Conservation (phyloP, 2,329 filamentous ascomycete species). For the Calonectria pseudoturangicola region DNA sequence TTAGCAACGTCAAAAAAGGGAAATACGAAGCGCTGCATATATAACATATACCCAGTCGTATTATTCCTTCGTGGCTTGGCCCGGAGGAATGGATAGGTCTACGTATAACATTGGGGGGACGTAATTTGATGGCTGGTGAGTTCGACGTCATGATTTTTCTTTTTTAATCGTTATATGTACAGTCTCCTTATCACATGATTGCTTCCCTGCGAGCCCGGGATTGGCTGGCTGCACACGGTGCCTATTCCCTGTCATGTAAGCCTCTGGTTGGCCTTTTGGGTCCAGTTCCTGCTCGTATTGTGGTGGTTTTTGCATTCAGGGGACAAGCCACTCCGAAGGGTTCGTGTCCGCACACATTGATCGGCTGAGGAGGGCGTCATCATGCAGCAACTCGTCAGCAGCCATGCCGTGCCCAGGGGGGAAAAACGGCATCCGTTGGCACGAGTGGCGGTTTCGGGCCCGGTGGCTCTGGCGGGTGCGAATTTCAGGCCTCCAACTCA, state of each 20-base stretch:
- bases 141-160: conserved; percentile 13
- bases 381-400: conserved; percentile 22
- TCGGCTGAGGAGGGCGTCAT: conserved; percentile 24
- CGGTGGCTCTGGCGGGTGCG: conserved; percentile 16
- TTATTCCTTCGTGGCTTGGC: too few species aligned
- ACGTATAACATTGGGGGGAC: not conserved
- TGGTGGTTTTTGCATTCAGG: conserved; percentile 11
- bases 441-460: not conserved
- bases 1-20: not conserved
- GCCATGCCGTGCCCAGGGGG: conserved; percentile 3
- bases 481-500: conserved; percentile 18
- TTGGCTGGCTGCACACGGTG: conserved; percentile 16
- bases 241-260: conserved; percentile 8
- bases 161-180: not conserved
- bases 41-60: too few species aligned
- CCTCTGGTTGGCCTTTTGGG: not conserved
- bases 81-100: not conserved
- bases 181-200: conserved; percentile 13
- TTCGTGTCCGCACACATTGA: conserved; percentile 16
- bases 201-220: not conserved
- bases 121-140: conserved; percentile 4
- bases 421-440: not conserved
- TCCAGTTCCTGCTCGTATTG: conserved; percentile 7
- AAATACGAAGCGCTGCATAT: too few species aligned
- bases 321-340: conserved; percentile 22